phyloP scores from a whole-genome alignment of 73 alveolate species.

The Paramecium biaurelia region DNA sequence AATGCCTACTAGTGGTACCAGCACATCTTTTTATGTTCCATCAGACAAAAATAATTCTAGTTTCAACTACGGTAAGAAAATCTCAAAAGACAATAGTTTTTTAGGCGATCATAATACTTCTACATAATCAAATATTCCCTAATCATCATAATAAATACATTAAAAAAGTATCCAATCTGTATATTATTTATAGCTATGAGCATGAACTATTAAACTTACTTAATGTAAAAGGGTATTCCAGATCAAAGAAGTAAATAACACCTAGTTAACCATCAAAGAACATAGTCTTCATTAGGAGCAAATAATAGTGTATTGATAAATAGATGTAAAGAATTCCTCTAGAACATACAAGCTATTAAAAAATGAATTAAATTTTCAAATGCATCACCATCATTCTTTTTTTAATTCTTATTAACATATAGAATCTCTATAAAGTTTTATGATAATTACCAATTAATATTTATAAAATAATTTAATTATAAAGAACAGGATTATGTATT shows the following conservation, averaged over 20 bases:
- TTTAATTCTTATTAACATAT: neutral
- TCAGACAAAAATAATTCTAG: neutral
- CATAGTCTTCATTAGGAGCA: neutral
- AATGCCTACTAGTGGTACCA: slow-evolving; percentile 7
- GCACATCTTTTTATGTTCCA: slow-evolving; percentile 11
- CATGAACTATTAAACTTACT: neutral
- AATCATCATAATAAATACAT: neutral
- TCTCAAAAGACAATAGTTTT: slow-evolving; percentile 45
- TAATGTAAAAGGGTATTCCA: neutral
- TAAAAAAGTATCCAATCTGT: neutral
- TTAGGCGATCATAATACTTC: neutral
- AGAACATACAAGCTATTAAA: neutral
- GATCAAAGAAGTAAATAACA: neutral
- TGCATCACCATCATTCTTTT: neutral
- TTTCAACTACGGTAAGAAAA: neutral
- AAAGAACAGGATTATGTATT: no score
- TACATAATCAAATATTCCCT: neutral
- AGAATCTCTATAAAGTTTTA: no score
- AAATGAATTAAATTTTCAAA: slow-evolving; percentile 4
- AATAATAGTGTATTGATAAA: neutral
- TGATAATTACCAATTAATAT: no score
- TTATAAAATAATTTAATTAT: no score
- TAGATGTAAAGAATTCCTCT: neutral
- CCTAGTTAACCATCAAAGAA: neutral
- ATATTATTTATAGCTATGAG: neutral